These are phyloP conservation scores for Eleusine indica DNA, from an alignment of 176 grass and related monocot genomes.

Conservation along the genomic window DNA sequence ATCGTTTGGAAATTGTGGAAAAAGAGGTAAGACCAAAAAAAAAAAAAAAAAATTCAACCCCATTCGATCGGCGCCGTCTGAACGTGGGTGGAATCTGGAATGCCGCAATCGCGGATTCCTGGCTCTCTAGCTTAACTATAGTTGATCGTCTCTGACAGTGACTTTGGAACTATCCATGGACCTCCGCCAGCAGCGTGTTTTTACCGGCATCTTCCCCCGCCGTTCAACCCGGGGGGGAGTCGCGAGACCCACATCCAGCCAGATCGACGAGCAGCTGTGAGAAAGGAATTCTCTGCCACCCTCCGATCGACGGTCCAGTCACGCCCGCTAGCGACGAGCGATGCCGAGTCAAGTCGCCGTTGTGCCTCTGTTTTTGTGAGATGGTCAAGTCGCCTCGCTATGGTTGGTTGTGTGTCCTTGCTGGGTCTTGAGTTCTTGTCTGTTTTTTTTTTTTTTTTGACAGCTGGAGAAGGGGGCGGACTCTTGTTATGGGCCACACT, in stretches of 20 bases:
- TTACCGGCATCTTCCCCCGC: neutral
- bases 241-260: too few species aligned
- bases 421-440: too few species aligned
- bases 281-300: neutral
- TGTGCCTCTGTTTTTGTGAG: too few species aligned
- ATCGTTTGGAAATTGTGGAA: too few species aligned
- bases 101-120: neutral
- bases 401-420: neutral
- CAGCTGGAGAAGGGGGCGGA: too few species aligned
- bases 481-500: neutral
- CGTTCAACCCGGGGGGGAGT: constrained; percentile 1
- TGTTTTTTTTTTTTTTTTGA: too few species aligned
- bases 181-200: neutral
- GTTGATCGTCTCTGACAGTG: neutral
- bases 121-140: neutral
- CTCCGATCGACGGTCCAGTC: neutral
- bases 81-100: too few species aligned
- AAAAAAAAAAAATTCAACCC: too few species aligned
- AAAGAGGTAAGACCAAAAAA: too few species aligned
- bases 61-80: too few species aligned
- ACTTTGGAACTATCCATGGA: neutral
- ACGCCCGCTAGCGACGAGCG: neutral
- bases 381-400: neutral
- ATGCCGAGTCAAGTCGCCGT: neutral
- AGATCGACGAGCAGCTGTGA: neutral